A percentile compares a stretch with the other conserved stretches of the same genome.
Evolutionary conservation across 108 stramenopile species (phyloP).

Genomic region (Mediolabrus comicus): DNA sequence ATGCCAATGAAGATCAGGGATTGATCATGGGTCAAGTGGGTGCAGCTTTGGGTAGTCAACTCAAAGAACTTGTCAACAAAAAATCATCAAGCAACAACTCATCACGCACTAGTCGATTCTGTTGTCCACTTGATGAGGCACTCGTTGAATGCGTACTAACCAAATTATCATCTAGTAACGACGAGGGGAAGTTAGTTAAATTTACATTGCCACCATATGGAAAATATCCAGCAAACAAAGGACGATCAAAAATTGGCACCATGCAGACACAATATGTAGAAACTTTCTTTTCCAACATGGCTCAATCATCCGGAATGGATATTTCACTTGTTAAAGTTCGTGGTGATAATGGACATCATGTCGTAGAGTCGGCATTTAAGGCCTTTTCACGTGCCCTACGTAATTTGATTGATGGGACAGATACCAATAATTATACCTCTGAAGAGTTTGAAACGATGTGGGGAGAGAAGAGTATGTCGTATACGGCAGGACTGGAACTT

Average conservation of each 20-base stretch:
- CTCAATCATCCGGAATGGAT: slow-evolving; percentile 48
- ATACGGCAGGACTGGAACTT: slow-evolving; percentile 46
- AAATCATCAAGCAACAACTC: neutral
- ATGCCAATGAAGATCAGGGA: slow-evolving; percentile 52
- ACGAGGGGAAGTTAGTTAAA: slow-evolving; percentile 19
- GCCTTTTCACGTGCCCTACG: slow-evolving; percentile 79
- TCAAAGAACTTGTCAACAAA: slow-evolving; percentile 24
- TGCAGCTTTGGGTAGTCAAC: slow-evolving; percentile 49
- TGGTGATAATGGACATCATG: slow-evolving; percentile 84
- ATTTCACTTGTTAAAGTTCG: slow-evolving; percentile 63
- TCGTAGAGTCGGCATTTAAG: slow-evolving; percentile 84
- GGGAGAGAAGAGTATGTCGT: slow-evolving; percentile 47
- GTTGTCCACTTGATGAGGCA: slow-evolving; percentile 87
- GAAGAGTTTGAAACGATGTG: slow-evolving; percentile 39
- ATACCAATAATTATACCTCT: slow-evolving; percentile 30
- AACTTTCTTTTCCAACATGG: slow-evolving; percentile 57
- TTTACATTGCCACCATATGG: slow-evolving; percentile 77
- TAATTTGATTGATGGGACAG: slow-evolving; percentile 66
- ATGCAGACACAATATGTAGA: slow-evolving; percentile 54
- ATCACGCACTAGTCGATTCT: slow-evolving; percentile 49
- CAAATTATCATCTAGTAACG: slow-evolving; percentile 2
- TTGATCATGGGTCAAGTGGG: slow-evolving; percentile 54
- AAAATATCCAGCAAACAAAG: slow-evolving; percentile 60
- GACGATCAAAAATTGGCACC: slow-evolving; percentile 65
- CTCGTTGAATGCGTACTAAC: slow-evolving; percentile 70